A percentile compares a stretch with the other conserved stretches of the same genome.
Evolutionary conservation across 352 stramenopile species (phyloP).

Genomic region (Globisporangium apiculatum): DNA sequence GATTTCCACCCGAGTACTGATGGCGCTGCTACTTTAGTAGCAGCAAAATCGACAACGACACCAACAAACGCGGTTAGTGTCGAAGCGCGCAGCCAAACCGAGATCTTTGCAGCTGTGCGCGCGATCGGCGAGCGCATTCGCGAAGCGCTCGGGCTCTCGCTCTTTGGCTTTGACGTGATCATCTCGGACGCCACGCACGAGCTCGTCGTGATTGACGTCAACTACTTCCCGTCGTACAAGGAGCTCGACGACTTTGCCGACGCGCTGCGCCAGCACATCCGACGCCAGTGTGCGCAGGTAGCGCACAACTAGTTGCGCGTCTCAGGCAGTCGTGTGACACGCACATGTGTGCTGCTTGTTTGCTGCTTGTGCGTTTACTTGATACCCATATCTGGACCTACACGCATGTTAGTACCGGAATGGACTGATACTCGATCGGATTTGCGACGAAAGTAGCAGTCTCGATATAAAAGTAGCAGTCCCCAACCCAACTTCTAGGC

Average conservation of each 20-base stretch:
- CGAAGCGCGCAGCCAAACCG: slow-evolving; percentile 22
- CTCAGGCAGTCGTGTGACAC: no score
- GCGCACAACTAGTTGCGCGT: not conserved
- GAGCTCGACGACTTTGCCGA: slow-evolving; percentile 64
- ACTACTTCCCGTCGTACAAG: slow-evolving; percentile 86
- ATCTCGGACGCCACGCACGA: slow-evolving; percentile 45
- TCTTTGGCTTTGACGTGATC: slow-evolving; percentile 87
- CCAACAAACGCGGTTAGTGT: not conserved
- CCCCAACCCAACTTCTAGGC: no score
- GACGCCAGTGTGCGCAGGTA: slow-evolving; percentile 18
- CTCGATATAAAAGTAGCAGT: no score
- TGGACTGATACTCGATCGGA: no score
- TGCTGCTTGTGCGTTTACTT: no score
- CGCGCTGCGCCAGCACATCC: slow-evolving; percentile 55
- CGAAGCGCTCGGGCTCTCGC: slow-evolving; percentile 49
- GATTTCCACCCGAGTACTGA: slow-evolving; percentile 37
- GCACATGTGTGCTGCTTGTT: no score
- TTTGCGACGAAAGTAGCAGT: no score
- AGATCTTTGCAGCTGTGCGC: slow-evolving; percentile 49
- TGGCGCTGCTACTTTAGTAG: no score
- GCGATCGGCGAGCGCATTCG: slow-evolving; percentile 59
- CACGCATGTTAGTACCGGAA: no score
- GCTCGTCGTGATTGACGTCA: slow-evolving; percentile 79
- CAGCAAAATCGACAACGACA: not conserved
- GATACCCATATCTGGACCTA: no score